Evolutionary conservation across 164 flowering plant species (phyloP).

Genomic region (Aristolochia contorta): DNA sequence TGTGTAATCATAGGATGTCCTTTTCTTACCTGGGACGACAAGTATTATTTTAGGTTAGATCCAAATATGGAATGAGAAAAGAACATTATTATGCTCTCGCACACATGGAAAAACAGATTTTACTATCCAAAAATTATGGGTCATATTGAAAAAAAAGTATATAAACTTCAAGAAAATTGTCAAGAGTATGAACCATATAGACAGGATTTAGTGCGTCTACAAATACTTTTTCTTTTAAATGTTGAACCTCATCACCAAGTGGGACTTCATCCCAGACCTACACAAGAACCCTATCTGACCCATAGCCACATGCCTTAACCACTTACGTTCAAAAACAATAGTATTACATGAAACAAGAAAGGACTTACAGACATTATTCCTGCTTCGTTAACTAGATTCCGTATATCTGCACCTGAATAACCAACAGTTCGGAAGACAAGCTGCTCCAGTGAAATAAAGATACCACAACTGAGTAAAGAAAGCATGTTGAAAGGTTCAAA

Average conservation of each 20-base stretch:
- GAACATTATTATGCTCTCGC: background rate
- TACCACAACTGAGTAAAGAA: background rate
- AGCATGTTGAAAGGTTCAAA: too few relatives aligned
- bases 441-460: conserved; percentile 28
- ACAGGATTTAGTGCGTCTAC: too few relatives aligned
- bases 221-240: too few relatives aligned
- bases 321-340: too few relatives aligned
- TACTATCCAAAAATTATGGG: background rate
- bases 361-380: conserved; percentile 94
- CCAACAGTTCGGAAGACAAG: conserved; percentile 97
- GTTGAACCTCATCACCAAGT: too few relatives aligned
- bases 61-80: too few relatives aligned
- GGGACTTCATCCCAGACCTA: too few relatives aligned
- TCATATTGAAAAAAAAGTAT: background rate
- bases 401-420: conserved; percentile 96
- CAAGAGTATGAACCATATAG: too few relatives aligned
- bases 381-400: conserved; percentile 94
- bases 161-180: too few relatives aligned
- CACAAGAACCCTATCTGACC: too few relatives aligned
- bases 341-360: conserved; percentile 1
- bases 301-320: too few relatives aligned
- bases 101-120: background rate
- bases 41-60: background rate
- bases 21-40: conserved; percentile 65
- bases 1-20: conserved; percentile 74